phyloP scores from a whole-genome alignment of 1,284 basidiomycete genomes.

The Calocybe gambosa region DNA sequence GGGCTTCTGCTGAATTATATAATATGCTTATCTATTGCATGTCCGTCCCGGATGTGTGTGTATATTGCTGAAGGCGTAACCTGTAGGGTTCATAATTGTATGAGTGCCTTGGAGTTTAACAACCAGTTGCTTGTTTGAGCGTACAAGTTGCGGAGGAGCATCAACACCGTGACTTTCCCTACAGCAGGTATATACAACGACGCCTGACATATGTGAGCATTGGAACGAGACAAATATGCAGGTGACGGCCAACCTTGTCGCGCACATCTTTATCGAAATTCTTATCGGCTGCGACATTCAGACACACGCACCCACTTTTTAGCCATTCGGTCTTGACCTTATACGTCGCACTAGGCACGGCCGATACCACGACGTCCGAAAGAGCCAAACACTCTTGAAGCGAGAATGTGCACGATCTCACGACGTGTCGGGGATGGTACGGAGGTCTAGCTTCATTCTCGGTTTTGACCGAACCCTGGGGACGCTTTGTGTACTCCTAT shows the following conservation, averaged over 20 bases:
- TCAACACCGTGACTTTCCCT: slow-evolving; percentile 94
- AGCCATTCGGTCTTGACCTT: slow-evolving; percentile 86
- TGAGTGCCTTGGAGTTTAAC: slow-evolving; percentile 3
- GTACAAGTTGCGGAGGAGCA: slow-evolving; percentile 92
- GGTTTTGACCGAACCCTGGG: slow-evolving; percentile 35
- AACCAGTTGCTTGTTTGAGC: slow-evolving; percentile 23
- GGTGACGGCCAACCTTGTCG: slow-evolving; percentile 60
- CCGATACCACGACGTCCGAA: slow-evolving; percentile 88
- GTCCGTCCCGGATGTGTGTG: slow-evolving; percentile 33
- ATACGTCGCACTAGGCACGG: slow-evolving; percentile 83
- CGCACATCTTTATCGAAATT: slow-evolving; percentile 94
- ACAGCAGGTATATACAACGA: slow-evolving; percentile 91
- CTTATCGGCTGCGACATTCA: slow-evolving; percentile 94
- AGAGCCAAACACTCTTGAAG: slow-evolving; percentile 75
- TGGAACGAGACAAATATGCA: background rate
- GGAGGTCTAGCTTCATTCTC: slow-evolving; percentile 32
- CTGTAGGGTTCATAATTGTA: slow-evolving; percentile 29
- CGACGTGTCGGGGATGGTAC: slow-evolving; percentile 82
- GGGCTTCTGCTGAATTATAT: slow-evolving; percentile 21
- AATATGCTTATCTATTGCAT: slow-evolving; percentile 29
- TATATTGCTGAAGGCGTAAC: slow-evolving; percentile 68
- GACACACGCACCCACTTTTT: slow-evolving; percentile 89
- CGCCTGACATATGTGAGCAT: slow-evolving; percentile 44
- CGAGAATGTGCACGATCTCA: slow-evolving; percentile 58
- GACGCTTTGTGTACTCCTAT: slow-evolving; percentile 88